Conservation (phyloP, 139 green algal genomes). For the Picochlorum costavermella region DNA sequence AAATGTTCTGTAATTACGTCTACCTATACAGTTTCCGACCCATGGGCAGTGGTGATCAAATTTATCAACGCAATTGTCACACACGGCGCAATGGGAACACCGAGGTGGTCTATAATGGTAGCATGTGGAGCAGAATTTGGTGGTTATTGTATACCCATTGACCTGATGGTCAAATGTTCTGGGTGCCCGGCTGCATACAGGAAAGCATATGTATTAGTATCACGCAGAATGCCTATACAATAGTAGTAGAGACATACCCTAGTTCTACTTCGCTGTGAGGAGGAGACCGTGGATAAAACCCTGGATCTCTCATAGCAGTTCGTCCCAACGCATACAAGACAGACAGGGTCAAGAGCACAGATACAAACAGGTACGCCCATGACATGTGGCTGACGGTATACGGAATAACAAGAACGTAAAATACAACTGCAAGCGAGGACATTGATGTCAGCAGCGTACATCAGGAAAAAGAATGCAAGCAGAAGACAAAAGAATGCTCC, state of each 20-base stretch:
- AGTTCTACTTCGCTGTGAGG: constrained; percentile 60
- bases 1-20: constrained; percentile 97
- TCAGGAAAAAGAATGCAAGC: neutral
- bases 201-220: neutral
- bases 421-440: constrained; percentile 35
- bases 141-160: constrained; percentile 70
- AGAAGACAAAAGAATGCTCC: neutral
- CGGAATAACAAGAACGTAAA: constrained; percentile 52
- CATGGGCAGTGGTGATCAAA: constrained; percentile 99
- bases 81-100: constrained; percentile 90
- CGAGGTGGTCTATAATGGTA: constrained; percentile 90
- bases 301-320: constrained; percentile 79
- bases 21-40: constrained; percentile 86
- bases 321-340: constrained; percentile 51
- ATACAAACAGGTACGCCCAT: constrained; percentile 24
- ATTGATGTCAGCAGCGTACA: neutral
- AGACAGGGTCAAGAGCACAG: constrained; percentile 20
- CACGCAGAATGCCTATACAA: too few relatives aligned
- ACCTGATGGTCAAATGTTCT: constrained; percentile 35
- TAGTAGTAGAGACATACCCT: constrained; percentile 10
- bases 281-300: constrained; percentile 73
- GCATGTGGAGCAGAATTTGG: constrained; percentile 71
- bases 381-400: constrained; percentile 38
- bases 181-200: constrained; percentile 14
- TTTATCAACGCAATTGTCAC: constrained; percentile 95